Evolutionary conservation across 176 grass and related monocot genomes (phyloP).

Genomic region (Oryza rufipogon): DNA sequence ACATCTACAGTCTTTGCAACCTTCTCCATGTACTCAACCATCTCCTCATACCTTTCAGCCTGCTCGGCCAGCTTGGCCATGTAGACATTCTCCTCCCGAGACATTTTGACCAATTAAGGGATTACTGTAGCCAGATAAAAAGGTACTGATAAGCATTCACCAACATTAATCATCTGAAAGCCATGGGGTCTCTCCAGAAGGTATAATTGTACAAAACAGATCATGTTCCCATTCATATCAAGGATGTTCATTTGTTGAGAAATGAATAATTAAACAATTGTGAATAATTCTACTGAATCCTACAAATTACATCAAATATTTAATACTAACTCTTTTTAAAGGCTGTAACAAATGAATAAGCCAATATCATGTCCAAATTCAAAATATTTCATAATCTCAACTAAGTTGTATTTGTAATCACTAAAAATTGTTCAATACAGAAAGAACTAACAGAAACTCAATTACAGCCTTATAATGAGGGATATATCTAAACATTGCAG

Average conservation of each 20-base stretch:
- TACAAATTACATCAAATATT: neutral
- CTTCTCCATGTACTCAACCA: conserved; percentile 96
- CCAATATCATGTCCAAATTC: neutral
- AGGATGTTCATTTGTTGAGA: neutral
- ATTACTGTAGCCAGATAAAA: conserved; percentile 24
- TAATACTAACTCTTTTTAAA: neutral
- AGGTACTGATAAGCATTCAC: neutral
- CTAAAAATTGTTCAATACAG: neutral
- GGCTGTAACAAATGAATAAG: neutral
- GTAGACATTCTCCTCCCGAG: conserved; percentile 82
- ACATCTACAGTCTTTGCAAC: conserved; percentile 75
- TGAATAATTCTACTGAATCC: neutral
- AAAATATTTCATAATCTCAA: neutral
- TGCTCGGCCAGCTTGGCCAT: conserved; percentile 93
- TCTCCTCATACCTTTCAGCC: conserved; percentile 82
- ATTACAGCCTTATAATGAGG: neutral
- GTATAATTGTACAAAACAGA: neutral
- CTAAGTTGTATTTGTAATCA: neutral
- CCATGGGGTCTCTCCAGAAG: neutral
- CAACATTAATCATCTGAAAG: neutral
- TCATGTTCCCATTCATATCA: neutral
- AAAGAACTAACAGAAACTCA: neutral
- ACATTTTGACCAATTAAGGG: conserved; percentile 25
- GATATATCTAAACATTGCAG: neutral
- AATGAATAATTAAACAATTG: neutral